Base-by-base conservation (phyloP, 2,329 filamentous ascomycete genomes). In the Alternaria rosae region DNA sequence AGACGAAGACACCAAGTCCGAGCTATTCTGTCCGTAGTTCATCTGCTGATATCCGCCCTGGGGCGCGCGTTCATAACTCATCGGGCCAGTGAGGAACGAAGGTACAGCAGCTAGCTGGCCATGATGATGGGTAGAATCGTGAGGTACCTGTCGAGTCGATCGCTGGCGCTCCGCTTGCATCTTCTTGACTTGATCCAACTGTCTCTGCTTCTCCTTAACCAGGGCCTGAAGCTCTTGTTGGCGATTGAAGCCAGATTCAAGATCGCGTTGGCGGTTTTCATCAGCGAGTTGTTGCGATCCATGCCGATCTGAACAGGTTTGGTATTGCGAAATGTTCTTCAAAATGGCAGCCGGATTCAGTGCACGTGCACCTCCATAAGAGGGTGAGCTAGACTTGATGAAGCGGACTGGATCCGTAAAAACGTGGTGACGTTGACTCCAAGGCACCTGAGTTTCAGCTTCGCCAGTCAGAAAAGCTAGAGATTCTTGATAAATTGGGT, bases 31-130 rank as follows among this genome's bases (percentile, higher is more conserved):
- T 41, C 17, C 42, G 9, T 21, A 38, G 3, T 9, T 8, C 4
- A 38, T 6, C 9, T 41, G 50, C 30, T 44, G 54, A 38, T 30
- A 47, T n/a, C 23, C 15, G 8, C 15, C 21, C 13, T 26, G 38
- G 20, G 48, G 28, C 9, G 44, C 32, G 6, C 50, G 41, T 12
- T 41, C 50, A 17, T 64, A 64, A n/a, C 35, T 45, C 15, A 57
- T 20, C n/a, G 58, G 54, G 5, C 43, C 55, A 12, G 11, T 44
- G 10, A 51, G 15, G 8, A 54, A 43, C 11, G 44, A 5, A 28
- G 54, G 15, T 32, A 23, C 38, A 12, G 38, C 15, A n/a, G 21
- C 8, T 17, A 17, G 6, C 4, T 47, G 50, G 9, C n/a, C 41
- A 8, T 13, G 43, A 26, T 26, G 9, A 42, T 45, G 23, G n/a